Percentiles rank a stretch among this genome's conserved stretches.
phyloP scores from a whole-genome alignment of 192 early-diverging fungal species.

The Coemansia furcata region DNA sequence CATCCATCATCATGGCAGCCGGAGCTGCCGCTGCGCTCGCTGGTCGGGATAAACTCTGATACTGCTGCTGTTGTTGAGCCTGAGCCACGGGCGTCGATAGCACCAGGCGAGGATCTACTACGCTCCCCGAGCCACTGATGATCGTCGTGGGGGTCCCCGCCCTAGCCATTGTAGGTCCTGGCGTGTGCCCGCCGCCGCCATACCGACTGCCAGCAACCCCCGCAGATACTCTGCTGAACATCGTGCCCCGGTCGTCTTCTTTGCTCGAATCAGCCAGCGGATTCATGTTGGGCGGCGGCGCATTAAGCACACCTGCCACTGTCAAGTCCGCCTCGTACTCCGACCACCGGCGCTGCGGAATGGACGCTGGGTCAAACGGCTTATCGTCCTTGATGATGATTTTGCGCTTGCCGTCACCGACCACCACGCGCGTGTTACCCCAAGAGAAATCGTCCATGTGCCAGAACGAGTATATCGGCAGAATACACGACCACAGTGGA shows the following conservation, averaged over 20 bases:
- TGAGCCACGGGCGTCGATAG: slow-evolving; percentile 43
- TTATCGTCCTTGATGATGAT: slow-evolving; percentile 68
- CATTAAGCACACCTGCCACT: slow-evolving; percentile 42
- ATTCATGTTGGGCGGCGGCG: slow-evolving; percentile 49
- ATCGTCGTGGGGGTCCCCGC: slow-evolving; percentile 36
- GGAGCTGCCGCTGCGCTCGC: neutral
- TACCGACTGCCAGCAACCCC: slow-evolving; percentile 16
- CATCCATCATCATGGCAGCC: slow-evolving; percentile 3
- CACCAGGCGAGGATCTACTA: slow-evolving; percentile 24
- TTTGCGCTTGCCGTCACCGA: slow-evolving; percentile 66
- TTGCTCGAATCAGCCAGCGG: slow-evolving; percentile 30
- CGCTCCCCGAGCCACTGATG: slow-evolving; percentile 26
- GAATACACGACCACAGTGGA: slow-evolving; percentile 84
- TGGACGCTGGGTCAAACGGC: slow-evolving; percentile 83
- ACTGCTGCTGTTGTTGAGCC: slow-evolving; percentile 35
- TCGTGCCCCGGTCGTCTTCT: slow-evolving; percentile 30
- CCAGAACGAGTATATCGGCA: slow-evolving; percentile 97
- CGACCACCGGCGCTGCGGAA: slow-evolving; percentile 83
- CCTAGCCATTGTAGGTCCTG: slow-evolving; percentile 14
- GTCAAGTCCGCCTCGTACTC: slow-evolving; percentile 80
- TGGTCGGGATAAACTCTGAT: slow-evolving; percentile 3
- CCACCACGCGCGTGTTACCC: slow-evolving; percentile 57
- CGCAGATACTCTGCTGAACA: slow-evolving; percentile 25
- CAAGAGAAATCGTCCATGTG: slow-evolving; percentile 84
- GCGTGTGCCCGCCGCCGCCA: slow-evolving; percentile 13